Evolutionary conservation across 140 eudicot genomes (phyloP).

Genomic region (Oenanthe javanica): DNA sequence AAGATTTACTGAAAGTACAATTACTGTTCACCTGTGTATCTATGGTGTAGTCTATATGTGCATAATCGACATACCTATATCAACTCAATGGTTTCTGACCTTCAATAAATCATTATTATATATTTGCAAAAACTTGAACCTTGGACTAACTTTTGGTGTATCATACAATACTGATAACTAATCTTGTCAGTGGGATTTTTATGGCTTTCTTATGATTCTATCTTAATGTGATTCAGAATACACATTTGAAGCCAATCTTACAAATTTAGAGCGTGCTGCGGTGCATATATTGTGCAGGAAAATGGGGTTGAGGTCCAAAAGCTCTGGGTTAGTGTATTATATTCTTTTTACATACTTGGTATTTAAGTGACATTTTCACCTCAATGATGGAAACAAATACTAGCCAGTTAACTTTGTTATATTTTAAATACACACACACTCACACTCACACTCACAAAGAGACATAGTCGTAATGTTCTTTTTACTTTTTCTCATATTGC

Average conservation of each 20-base stretch:
- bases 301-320: conserved; percentile 66
- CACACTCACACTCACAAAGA: background rate
- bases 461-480: background rate
- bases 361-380: background rate
- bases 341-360: background rate
- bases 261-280: conserved; percentile 59
- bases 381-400: background rate
- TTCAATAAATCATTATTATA: background rate
- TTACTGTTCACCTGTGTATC: background rate
- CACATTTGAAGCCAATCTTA: conserved; percentile 53
- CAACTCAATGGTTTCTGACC: background rate
- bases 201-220: background rate
- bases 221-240: conserved; percentile 40
- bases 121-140: background rate
- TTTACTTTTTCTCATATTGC: background rate
- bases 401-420: background rate
- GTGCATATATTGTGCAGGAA: conserved; percentile 57
- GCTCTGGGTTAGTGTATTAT: conserved; percentile 66
- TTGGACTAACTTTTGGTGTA: background rate
- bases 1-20: background rate
- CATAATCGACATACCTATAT: background rate
- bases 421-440: background rate
- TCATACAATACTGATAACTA: background rate
- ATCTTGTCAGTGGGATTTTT: background rate
- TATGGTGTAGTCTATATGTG: background rate